A percentile compares a stretch with the other conserved stretches of the same genome.
phyloP scores from a whole-genome alignment of 2,329 filamentous ascomycete genomes.

The Fusarium albidum region DNA sequence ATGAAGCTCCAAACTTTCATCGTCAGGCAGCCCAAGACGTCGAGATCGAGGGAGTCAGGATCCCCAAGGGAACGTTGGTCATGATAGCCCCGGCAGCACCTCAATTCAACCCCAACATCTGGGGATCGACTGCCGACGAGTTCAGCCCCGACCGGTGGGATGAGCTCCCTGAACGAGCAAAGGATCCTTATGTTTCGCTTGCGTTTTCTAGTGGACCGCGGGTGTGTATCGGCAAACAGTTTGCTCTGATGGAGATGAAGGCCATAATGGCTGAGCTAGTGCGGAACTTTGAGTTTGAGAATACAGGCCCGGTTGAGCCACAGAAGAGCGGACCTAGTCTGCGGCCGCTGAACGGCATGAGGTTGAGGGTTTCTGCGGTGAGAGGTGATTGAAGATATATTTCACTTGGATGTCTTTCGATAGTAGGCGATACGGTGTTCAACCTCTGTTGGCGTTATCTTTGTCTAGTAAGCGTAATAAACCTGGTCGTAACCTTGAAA shows the following conservation, averaged over 20 bases:
- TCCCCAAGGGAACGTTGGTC: conserved; percentile 19
- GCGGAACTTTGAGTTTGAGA: conserved; percentile 7
- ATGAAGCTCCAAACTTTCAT: too few species aligned
- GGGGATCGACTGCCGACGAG: not conserved
- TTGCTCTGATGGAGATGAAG: conserved; percentile 25
- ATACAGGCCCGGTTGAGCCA: too few species aligned
- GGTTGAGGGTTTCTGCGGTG: too few species aligned
- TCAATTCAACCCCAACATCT: conserved; percentile 21
- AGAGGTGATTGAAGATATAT: too few species aligned
- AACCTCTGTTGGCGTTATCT: too few species aligned
- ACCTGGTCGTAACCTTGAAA: too few species aligned
- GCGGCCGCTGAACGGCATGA: too few species aligned
- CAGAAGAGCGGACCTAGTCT: too few species aligned
- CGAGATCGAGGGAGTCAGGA: not conserved
- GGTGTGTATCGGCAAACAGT: conserved; percentile 20
- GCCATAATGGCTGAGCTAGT: conserved; percentile 10
- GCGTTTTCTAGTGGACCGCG: conserved; percentile 15
- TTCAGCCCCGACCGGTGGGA: conserved; percentile 22
- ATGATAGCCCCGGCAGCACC: conserved; percentile 16
- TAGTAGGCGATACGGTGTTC: too few species aligned
- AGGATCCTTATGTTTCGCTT: conserved; percentile 14
- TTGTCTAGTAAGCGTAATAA: too few species aligned
- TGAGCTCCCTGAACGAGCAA: not conserved
- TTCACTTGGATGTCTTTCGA: too few species aligned
- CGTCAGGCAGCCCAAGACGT: conserved; percentile 4